Conservation (phyloP, 345 rosid genomes). For the Ailanthus altissimus region DNA sequence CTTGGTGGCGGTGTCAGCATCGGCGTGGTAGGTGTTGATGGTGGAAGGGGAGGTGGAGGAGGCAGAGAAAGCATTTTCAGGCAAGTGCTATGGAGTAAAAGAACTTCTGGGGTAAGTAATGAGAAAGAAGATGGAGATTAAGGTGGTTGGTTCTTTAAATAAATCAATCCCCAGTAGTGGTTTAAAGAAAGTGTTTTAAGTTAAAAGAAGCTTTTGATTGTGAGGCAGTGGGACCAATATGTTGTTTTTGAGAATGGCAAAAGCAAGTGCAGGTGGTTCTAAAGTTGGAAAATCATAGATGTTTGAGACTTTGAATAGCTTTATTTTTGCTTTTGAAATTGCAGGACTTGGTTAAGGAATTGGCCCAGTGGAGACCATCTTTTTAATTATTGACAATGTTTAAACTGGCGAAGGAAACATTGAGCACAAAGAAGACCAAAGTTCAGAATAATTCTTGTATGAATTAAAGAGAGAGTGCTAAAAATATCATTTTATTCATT, state of each 20-base stretch:
- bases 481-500: neutral
- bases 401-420: neutral
- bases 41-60: slow-evolving; percentile 28
- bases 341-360: neutral
- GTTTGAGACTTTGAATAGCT: slow-evolving; percentile 21
- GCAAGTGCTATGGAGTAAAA: slow-evolving; percentile 20
- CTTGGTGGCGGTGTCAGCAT: slow-evolving; percentile 34
- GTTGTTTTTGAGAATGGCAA: slow-evolving; percentile 39
- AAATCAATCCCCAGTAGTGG: slow-evolving; percentile 26
- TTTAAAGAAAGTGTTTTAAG: slow-evolving; percentile 29
- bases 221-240: slow-evolving; percentile 48
- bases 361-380: neutral
- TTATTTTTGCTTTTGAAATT: slow-evolving; percentile 30
- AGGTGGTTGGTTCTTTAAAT: slow-evolving; percentile 30
- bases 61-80: slow-evolving; percentile 41
- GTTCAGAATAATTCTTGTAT: neutral
- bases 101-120: slow-evolving; percentile 20
- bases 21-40: slow-evolving; percentile 27
- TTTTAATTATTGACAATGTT: neutral
- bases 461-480: neutral
- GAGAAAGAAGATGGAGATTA: slow-evolving; percentile 27
- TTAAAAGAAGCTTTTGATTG: slow-evolving; percentile 44
- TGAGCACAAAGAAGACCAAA: neutral
- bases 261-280: slow-evolving; percentile 38
- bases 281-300: slow-evolving; percentile 35